A percentile compares a stretch with the other conserved stretches of the same genome.
phyloP scores from a whole-genome alignment of 1,284 basidiomycete species.

The Boletus nobilissimus region DNA sequence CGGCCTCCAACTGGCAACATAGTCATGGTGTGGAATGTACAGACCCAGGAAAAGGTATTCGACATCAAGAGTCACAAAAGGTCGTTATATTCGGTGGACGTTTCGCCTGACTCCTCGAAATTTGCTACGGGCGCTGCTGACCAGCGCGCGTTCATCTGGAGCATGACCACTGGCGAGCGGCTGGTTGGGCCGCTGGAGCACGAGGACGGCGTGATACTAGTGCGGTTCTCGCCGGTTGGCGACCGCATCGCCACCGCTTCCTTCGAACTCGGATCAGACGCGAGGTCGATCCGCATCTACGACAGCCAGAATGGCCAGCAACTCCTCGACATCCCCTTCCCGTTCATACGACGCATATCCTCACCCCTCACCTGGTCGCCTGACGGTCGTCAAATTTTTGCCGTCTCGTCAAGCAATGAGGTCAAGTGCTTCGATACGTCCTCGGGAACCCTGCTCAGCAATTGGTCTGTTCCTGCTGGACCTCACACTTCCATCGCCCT shows the following conservation, averaged over 20 bases:
- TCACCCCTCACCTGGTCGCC: neutral
- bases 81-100: neutral
- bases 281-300: slow-evolving; percentile 1
- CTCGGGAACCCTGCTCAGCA: neutral
- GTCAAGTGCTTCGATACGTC: neutral
- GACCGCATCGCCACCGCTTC: slow-evolving; percentile 19
- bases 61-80: neutral
- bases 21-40: slow-evolving; percentile 15
- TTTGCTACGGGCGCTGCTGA: slow-evolving; percentile 1
- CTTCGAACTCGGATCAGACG: neutral
- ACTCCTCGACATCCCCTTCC: slow-evolving; percentile 3
- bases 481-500: neutral
- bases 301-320: slow-evolving; percentile 2
- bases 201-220: neutral
- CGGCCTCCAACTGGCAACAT: too few relatives aligned
- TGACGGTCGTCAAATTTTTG: neutral
- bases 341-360: neutral
- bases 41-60: neutral
- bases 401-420: neutral
- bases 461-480: slow-evolving; percentile 1
- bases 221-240: neutral
- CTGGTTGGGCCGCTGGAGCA: slow-evolving; percentile 12
- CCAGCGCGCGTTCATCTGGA: slow-evolving; percentile 9
- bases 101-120: slow-evolving; percentile 16
- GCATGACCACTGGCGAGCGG: neutral